Base-by-base conservation (phyloP, 371 early-diverging fungal genomes). In the Capniomyces stellatus region DNA sequence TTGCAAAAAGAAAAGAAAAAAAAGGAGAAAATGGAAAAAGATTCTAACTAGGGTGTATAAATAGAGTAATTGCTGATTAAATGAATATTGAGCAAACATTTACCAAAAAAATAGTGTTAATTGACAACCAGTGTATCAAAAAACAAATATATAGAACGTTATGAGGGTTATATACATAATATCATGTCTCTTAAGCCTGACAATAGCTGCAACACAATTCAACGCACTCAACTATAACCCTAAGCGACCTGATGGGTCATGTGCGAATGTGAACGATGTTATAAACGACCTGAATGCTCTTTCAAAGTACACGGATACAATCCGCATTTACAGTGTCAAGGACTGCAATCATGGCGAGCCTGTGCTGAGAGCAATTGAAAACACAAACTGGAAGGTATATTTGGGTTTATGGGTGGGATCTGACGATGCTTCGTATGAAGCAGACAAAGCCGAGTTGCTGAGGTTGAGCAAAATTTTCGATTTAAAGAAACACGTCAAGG, bases 341-440 rank as follows among this genome's bases (percentile, higher is more conserved):
- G 67, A 67, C 47, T 80, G 80, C 54, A 67, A 80, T 50, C 67
- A 75, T 63, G 80, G 79, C 57, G 71, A 66, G 59, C 56, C 77
- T 15, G 70, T 76, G 12, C 57, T 80, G 29, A 64, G 73, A 39
- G 81, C 81, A 2, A 70, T 75, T 25, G 71, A 80, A 54, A 60
- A 60, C 28, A 60, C 74, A 12, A 72, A 71, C 39, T 75, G 76
- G 74, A 64, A 71, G 30, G 56, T 76, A 3, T 71, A 74, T 55
- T 64, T 80, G 18, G 79, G 81, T 24, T 64, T 79, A 71, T 78
- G 79, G 81, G 62, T 80, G 39, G 74, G 71, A 55, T 51, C 59
- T 8, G 59, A 64, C 50, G 72, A 72, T 3, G 65, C 62, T 4
- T 70, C 74, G 0, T 79, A 72, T 58, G 54, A 71, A 10, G 50